phyloP scores from a whole-genome alignment of 371 early-diverging fungal species.

The Mortierella sp. region DNA sequence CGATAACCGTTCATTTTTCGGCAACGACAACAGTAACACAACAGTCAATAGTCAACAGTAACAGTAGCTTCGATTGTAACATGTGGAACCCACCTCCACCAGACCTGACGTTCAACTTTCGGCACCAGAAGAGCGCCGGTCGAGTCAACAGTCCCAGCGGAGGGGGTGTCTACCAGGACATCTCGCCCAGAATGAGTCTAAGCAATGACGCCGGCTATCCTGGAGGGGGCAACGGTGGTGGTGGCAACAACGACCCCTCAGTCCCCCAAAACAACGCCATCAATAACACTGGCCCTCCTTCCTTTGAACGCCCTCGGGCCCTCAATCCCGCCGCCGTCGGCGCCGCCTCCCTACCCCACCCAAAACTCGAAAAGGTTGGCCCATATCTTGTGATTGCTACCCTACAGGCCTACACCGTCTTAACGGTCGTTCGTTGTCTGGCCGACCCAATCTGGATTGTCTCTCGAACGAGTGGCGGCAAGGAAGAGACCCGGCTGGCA shows the following conservation, averaged over 20 bases:
- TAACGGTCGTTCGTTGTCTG: slow-evolving; percentile 28
- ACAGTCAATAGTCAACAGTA: background rate
- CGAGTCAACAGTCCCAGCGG: background rate
- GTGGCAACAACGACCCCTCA: background rate
- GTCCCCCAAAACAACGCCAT: background rate
- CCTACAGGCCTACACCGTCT: slow-evolving; percentile 21
- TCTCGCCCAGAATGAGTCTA: background rate
- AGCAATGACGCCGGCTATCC: slow-evolving; percentile 3
- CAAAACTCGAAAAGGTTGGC: slow-evolving; percentile 18
- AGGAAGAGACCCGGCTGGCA: background rate
- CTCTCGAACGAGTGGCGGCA: background rate
- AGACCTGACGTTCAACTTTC: slow-evolving; percentile 1
- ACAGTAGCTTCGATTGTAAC: background rate
- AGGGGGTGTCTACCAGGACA: slow-evolving; percentile 7
- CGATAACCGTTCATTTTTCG: background rate
- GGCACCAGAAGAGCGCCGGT: background rate
- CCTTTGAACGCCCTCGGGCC: background rate
- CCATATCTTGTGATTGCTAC: slow-evolving; percentile 21
- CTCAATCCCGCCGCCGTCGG: background rate
- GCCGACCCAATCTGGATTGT: slow-evolving; percentile 28
- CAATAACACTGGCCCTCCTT: background rate
- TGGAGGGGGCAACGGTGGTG: background rate
- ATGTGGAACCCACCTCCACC: slow-evolving; percentile 15
- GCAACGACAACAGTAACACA: background rate
- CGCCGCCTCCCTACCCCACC: slow-evolving; percentile 11